phyloP scores from a whole-genome alignment of 2,329 filamentous ascomycete species.

The Colletotrichum sp. region DNA sequence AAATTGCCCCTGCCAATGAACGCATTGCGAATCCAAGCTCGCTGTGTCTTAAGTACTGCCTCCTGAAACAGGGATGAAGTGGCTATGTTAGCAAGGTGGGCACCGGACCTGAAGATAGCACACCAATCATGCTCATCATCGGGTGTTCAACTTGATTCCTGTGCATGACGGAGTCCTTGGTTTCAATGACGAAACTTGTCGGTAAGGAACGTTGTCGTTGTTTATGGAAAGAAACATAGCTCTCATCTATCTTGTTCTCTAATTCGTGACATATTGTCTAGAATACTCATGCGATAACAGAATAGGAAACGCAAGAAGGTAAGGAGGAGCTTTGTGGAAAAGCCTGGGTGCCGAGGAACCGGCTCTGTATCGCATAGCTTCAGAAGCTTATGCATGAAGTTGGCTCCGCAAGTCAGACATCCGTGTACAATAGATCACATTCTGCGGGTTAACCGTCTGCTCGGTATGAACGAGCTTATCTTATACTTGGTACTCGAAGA shows the following conservation, averaged over 20 bases:
- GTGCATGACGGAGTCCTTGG: not conserved
- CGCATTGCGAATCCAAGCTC: not conserved
- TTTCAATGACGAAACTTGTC: not conserved
- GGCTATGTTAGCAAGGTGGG: not conserved
- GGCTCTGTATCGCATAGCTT: rapidly evolving
- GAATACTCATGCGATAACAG: not conserved
- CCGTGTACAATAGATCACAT: not conserved
- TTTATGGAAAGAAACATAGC: not conserved
- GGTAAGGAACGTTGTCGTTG: not conserved
- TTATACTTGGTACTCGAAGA: rapidly evolving
- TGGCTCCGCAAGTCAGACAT: not conserved
- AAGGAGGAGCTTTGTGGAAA: not conserved
- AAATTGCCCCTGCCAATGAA: not conserved
- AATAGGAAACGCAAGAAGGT: not conserved
- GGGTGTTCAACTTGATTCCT: not conserved
- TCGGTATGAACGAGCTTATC: not conserved
- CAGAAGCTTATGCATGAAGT: not conserved
- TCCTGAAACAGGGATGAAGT: not conserved
- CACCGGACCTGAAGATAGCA: not conserved
- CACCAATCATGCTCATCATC: not conserved
- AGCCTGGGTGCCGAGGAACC: rapidly evolving
- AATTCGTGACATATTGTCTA: not conserved
- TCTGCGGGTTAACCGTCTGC: not conserved
- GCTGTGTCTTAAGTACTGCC: not conserved
- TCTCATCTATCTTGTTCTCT: not conserved